Conservation (phyloP, 495 filamentous ascomycete species). For the Aspergillus bertholletiae region DNA sequence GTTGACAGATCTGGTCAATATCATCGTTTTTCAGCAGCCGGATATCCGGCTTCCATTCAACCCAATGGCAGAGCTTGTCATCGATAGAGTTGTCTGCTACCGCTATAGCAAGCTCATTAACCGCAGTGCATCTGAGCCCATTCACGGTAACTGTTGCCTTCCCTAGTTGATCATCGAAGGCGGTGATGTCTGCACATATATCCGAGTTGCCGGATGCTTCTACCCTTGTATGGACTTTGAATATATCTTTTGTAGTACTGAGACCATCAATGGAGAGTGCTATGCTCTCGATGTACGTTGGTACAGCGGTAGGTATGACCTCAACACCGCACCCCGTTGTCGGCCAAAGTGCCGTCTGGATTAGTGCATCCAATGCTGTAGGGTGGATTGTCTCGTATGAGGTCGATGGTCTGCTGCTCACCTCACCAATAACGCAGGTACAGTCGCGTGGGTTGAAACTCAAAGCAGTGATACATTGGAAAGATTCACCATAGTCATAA, state of each 20-base stretch:
- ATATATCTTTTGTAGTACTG: not conserved
- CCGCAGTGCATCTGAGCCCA: not conserved
- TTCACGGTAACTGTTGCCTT: not conserved
- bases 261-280: constrained; percentile 5
- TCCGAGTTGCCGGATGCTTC: not conserved
- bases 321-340: not conserved
- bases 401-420: not conserved
- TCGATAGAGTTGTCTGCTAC: not conserved
- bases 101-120: not conserved
- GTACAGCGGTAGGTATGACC: constrained; percentile 2
- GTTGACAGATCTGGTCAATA: not conserved
- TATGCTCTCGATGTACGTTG: constrained; percentile 1
- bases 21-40: not conserved
- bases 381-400: constrained; percentile 23
- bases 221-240: not conserved
- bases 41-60: constrained; percentile 4
- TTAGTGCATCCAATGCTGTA: constrained; percentile 22
- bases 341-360: constrained; percentile 16
- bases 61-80: not conserved
- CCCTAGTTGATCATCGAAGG: not conserved
- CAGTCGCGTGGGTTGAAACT: not conserved
- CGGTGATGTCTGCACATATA: not conserved
- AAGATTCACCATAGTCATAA: not conserved
- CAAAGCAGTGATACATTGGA: not conserved
- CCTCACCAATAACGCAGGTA: not conserved